These are phyloP conservation scores for Liquidambar formosana DNA, from an alignment of 164 flowering plant species.

Conservation along the genomic window DNA sequence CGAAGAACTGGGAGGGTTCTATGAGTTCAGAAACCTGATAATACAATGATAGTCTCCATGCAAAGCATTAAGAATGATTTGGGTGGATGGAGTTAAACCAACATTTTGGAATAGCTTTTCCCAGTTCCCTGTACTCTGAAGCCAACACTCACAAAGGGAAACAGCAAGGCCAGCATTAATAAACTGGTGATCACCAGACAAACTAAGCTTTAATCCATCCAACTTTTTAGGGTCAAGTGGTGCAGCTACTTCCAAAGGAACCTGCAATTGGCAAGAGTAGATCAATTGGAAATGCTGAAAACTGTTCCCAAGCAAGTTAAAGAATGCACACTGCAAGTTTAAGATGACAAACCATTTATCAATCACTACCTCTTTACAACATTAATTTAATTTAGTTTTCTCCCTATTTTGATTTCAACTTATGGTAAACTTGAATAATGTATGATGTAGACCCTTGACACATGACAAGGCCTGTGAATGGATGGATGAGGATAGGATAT, in stretches of 20 bases:
- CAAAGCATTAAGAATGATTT: neutral
- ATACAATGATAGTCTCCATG: neutral
- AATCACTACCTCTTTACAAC: no score
- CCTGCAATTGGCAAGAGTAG: conserved; percentile 40
- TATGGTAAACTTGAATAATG: no score
- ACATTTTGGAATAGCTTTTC: conserved; percentile 46
- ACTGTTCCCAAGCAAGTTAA: neutral
- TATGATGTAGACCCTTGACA: no score
- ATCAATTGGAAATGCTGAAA: conserved; percentile 5
- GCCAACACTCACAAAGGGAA: conserved; percentile 78
- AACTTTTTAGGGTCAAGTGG: conserved; percentile 53
- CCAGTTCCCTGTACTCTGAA: conserved; percentile 62
- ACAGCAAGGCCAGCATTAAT: conserved; percentile 84
- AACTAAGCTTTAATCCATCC: conserved; percentile 52
- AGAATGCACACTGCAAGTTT: neutral
- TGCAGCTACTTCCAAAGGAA: conserved; percentile 57
- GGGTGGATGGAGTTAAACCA: conserved; percentile 19
- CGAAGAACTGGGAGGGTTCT: neutral
- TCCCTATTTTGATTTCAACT: no score
- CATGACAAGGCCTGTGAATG: neutral
- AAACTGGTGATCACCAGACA: conserved; percentile 86
- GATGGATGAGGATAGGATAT: neutral
- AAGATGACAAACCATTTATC: no score
- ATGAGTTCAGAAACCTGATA: neutral
- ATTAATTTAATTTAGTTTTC: neutral